phyloP scores from a whole-genome alignment of 2,329 filamentous ascomycete species.

The Pseudovirgaria hyperparasitica region DNA sequence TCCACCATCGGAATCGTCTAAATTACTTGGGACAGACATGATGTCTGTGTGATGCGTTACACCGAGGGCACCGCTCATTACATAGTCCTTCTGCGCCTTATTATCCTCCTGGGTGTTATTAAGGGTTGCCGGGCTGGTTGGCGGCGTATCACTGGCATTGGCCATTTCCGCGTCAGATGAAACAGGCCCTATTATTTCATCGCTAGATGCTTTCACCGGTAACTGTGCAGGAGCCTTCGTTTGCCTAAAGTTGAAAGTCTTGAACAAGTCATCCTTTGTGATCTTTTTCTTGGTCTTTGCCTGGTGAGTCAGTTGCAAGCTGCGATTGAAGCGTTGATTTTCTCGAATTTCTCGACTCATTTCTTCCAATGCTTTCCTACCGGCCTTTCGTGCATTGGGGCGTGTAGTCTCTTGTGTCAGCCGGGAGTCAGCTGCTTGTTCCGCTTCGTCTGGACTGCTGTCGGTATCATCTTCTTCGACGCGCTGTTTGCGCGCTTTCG shows the following conservation, averaged over 20 bases:
- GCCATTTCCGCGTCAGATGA: slow-evolving; percentile 51
- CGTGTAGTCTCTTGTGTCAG: slow-evolving; percentile 58
- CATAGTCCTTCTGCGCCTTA: slow-evolving; percentile 3
- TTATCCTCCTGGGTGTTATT: no score
- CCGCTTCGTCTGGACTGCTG: slow-evolving; percentile 46
- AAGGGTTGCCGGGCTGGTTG: slow-evolving; percentile 30
- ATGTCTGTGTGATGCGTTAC: no score
- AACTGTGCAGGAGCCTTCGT: slow-evolving; percentile 6
- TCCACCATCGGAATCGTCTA: slow-evolving; percentile 7
- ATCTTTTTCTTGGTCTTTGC: slow-evolving; percentile 82
- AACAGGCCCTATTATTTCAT: slow-evolving; percentile 29
- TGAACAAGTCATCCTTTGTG: slow-evolving; percentile 68
- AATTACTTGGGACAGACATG: slow-evolving; percentile 2
- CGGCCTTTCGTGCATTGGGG: slow-evolving; percentile 70
- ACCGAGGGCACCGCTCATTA: not conserved
- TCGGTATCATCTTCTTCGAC: slow-evolving; percentile 30
- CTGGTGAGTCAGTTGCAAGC: slow-evolving; percentile 83
- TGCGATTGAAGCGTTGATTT: slow-evolving; percentile 80
- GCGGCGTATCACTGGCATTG: slow-evolving; percentile 25
- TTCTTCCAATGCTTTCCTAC: slow-evolving; percentile 88
- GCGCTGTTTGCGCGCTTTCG: slow-evolving; percentile 29
- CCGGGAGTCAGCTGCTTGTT: slow-evolving; percentile 36
- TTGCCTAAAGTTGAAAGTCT: slow-evolving; percentile 63
- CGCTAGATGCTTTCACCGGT: slow-evolving; percentile 8
- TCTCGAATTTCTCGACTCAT: slow-evolving; percentile 79